Evolutionary conservation across 129 eudicot genomes (phyloP).

Genomic region (Smallanthus sonchifolius): DNA sequence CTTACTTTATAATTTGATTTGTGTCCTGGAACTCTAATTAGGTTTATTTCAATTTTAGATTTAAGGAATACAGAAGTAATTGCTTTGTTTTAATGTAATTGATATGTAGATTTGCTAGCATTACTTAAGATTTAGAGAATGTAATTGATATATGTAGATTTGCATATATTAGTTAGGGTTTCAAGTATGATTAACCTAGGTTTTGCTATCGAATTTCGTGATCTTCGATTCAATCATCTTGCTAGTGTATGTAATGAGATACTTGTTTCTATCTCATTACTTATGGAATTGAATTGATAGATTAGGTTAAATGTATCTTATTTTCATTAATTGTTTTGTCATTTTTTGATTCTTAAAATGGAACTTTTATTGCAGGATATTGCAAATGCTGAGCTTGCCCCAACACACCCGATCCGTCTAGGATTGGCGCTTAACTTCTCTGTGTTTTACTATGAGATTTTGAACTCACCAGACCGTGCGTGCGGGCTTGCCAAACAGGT

Average conservation of each 20-base stretch:
- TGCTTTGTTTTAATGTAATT: neutral
- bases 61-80: neutral
- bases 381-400: constrained; percentile 54
- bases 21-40: neutral
- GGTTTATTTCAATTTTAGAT: neutral
- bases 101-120: neutral
- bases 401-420: constrained; percentile 66
- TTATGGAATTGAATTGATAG: neutral
- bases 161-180: neutral
- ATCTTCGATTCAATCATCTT: neutral
- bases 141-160: neutral
- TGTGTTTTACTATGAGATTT: constrained; percentile 65
- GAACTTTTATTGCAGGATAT: constrained; percentile 37
- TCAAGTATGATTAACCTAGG: neutral
- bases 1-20: neutral
- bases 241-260: neutral
- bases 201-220: neutral
- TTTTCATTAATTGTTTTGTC: neutral
- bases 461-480: constrained; percentile 64
- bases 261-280: neutral
- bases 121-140: neutral
- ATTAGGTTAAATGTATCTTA: neutral
- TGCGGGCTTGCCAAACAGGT: constrained; percentile 69
- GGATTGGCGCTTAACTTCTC: constrained; percentile 76
- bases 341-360: neutral